These are phyloP conservation scores for Sorghum bicolor DNA, from an alignment of 176 grass and related monocot genomes.

Conservation along the genomic window Sorghum_bicolor_NCBIv3 NC_012872.2:66277001-66277500, in stretches of 20 bases:
- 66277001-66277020: constrained; percentile 16
- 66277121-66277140: too few species aligned
- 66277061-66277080: background rate
- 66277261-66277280: background rate
- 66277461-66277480: background rate
- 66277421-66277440: background rate
- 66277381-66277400: background rate
- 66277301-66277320: background rate
- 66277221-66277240: background rate
- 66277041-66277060: constrained; percentile 27
- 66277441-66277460: background rate
- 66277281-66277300: background rate
- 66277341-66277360: constrained; percentile 12
- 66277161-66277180: background rate
- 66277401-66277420: background rate
- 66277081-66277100: too few species aligned
- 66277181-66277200: background rate
- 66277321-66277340: background rate
- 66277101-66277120: background rate
- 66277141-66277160: background rate
- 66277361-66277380: background rate
- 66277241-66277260: background rate
- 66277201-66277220: background rate
- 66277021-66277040: background rate
- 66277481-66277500: too few species aligned